Conservation (phyloP, 2,329 filamentous ascomycete genomes). For the Zymoseptoria ardabiliae region DNA sequence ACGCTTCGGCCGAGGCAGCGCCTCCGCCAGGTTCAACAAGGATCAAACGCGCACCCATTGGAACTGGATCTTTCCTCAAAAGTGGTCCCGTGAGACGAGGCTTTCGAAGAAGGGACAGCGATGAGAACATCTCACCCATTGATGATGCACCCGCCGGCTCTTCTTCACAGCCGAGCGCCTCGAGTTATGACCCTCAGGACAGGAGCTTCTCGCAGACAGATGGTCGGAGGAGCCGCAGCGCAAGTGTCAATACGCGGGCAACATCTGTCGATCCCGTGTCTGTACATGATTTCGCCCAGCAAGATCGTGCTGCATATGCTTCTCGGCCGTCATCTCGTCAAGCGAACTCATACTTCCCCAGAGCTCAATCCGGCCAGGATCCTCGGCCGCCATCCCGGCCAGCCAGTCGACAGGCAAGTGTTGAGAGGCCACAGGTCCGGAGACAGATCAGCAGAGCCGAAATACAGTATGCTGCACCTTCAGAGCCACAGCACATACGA, state of each 20-base stretch:
- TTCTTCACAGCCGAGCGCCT: constrained; percentile 22
- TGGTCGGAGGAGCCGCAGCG: constrained; percentile 23
- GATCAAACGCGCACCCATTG: constrained; percentile 67
- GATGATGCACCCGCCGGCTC: constrained; percentile 27
- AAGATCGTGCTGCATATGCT: constrained; percentile 18
- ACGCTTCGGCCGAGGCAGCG: constrained; percentile 51
- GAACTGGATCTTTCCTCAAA: constrained; percentile 69
- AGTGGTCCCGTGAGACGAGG: constrained; percentile 68
- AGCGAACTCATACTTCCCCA: constrained; percentile 18
- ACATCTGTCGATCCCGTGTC: constrained; percentile 30
- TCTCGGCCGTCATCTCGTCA: constrained; percentile 22
- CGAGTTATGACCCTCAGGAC: constrained; percentile 23
- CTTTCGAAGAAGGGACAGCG: constrained; percentile 49
- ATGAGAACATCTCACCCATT: constrained; percentile 37
- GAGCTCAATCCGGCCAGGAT: constrained; percentile 22
- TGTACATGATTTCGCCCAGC: constrained; percentile 29
- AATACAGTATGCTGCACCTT: constrained; percentile 2
- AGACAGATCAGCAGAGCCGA: constrained; percentile 21
- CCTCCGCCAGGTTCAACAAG: constrained; percentile 67
- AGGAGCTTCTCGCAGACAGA: constrained; percentile 19
- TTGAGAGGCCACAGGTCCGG: constrained; percentile 20
- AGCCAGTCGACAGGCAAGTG: constrained; percentile 25
- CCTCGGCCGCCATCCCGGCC: constrained; percentile 26
- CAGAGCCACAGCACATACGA: constrained; percentile 12
- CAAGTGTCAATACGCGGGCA: constrained; percentile 26